phyloP scores from a whole-genome alignment of 2,329 filamentous ascomycete genomes.

The Fusarium citri region DNA sequence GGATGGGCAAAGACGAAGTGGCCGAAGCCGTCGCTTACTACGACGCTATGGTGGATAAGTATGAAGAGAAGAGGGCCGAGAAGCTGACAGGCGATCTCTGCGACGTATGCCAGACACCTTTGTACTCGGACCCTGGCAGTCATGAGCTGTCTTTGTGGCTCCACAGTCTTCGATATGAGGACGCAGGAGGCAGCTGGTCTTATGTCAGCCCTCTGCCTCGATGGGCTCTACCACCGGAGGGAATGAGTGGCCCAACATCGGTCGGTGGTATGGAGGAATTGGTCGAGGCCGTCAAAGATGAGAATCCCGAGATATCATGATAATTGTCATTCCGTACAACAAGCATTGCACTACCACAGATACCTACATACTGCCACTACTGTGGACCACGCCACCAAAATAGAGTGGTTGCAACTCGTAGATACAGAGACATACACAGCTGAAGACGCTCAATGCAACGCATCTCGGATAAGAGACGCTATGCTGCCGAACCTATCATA shows the following conservation, averaged over 20 bases:
- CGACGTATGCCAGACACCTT: conserved; percentile 82
- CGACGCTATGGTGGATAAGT: conserved; percentile 90
- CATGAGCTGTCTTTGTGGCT: conserved; percentile 95
- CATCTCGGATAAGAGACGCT: conserved; percentile 26
- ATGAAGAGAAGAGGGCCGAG: conserved; percentile 91
- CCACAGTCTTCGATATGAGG: conserved; percentile 91
- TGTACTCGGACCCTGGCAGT: conserved; percentile 91
- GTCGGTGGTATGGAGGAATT: conserved; percentile 71
- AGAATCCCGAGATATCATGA: conserved; percentile 55
- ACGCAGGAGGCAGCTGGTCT: conserved; percentile 83
- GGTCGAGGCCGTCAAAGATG: conserved; percentile 64
- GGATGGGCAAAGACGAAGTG: conserved; percentile 94
- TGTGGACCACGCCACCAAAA: conserved; percentile 29
- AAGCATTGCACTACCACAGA: conserved; percentile 29
- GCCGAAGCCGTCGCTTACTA: conserved; percentile 93
- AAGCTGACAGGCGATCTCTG: conserved; percentile 90
- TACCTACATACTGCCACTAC: conserved; percentile 15
- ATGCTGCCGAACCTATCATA: conserved; percentile 28
- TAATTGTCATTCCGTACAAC: conserved; percentile 30
- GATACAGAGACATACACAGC: conserved; percentile 18
- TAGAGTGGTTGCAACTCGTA: conserved; percentile 29
- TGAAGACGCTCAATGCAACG: conserved; percentile 17
- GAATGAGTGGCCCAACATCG: conserved; percentile 76
- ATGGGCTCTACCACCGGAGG: conserved; percentile 87
- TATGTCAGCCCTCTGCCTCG: conserved; percentile 86